Evolutionary conservation across 257 asterid genomes (phyloP).

Genomic region (Solanum okadae): DNA sequence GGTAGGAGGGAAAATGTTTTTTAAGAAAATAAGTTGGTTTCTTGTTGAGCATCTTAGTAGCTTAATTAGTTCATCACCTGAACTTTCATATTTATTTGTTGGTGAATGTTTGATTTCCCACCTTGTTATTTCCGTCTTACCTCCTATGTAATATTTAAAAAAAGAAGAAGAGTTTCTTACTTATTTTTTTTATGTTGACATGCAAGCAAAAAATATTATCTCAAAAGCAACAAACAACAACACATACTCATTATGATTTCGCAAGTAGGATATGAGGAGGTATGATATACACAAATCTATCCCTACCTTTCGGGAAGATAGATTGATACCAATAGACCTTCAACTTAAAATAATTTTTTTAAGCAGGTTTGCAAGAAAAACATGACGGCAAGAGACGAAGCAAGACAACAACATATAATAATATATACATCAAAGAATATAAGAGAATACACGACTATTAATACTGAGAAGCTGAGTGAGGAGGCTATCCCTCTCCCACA

Average conservation of each 20-base stretch:
- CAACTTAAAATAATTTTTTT: background rate
- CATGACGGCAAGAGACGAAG: background rate
- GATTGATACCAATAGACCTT: background rate
- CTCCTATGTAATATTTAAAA: too few relatives aligned
- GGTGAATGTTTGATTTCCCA: background rate
- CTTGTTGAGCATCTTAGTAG: background rate
- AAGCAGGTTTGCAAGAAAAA: rapidly evolving
- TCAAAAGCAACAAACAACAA: background rate
- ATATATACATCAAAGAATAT: background rate
- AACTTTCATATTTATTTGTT: background rate
- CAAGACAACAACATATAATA: background rate
- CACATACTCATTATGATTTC: background rate
- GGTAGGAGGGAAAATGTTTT: background rate
- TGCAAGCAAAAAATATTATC: background rate
- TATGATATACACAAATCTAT: background rate
- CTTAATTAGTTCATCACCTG: background rate
- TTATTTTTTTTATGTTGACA: background rate
- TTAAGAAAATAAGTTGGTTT: background rate
- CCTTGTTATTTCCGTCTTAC: too few relatives aligned
- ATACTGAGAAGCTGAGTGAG: background rate
- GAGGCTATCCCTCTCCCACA: background rate
- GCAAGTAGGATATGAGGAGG: background rate
- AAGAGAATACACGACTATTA: background rate
- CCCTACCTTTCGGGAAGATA: background rate
- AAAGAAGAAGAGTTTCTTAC: too few relatives aligned